phyloP scores from a whole-genome alignment of 2,329 filamentous ascomycete species.

The Talaromyces sp. region DNA sequence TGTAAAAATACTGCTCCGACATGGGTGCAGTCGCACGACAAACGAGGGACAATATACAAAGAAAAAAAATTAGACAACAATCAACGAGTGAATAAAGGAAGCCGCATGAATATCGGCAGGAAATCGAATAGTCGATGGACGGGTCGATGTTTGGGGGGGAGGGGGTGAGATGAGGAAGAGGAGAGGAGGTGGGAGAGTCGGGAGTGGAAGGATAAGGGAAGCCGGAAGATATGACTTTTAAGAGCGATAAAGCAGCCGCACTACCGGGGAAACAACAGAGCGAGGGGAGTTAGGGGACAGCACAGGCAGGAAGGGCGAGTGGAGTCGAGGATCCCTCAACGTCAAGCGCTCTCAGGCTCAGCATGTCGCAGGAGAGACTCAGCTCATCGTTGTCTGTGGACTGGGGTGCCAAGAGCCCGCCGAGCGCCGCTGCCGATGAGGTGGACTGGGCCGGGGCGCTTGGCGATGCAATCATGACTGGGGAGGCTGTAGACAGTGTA shows the following conservation, averaged over 20 bases:
- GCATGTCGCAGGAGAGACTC: no score
- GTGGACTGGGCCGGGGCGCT: not conserved
- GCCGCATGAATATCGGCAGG: not conserved
- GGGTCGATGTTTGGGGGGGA: not conserved
- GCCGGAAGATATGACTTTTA: not conserved
- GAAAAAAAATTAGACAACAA: not conserved
- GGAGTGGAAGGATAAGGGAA: not conserved
- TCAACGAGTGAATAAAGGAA: slow-evolving; percentile 6
- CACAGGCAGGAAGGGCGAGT: not conserved
- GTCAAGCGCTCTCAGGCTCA: not conserved
- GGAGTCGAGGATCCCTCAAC: not conserved
- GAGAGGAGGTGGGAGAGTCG: not conserved
- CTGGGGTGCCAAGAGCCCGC: no score
- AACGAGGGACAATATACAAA: not conserved
- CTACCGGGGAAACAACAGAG: not conserved
- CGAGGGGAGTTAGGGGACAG: not conserved
- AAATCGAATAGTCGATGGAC: not conserved
- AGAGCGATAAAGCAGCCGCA: not conserved
- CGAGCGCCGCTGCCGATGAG: no score
- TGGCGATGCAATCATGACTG: not conserved
- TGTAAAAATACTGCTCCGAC: slow-evolving; percentile 5
- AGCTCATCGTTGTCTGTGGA: no score
- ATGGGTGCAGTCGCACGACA: not conserved
- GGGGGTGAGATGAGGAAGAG: not conserved
- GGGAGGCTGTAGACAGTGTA: no score